Percentiles rank a stretch among this genome's conserved stretches.
Conservation (phyloP, 1,284 basidiomycete species). For the Kwoniella shivajii region DNA sequence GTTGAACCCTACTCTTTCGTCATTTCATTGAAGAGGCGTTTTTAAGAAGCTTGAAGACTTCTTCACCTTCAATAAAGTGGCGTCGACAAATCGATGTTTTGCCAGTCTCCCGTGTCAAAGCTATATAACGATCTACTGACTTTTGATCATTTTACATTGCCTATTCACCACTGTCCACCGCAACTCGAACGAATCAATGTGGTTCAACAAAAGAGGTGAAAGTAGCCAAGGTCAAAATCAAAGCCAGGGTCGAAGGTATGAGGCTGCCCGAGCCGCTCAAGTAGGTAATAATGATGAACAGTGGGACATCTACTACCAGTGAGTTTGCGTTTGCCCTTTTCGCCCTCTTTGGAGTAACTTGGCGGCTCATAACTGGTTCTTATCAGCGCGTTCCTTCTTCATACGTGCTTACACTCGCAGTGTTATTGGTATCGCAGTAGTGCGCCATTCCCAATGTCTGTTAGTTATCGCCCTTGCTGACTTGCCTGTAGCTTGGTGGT, state of each 20-base stretch:
- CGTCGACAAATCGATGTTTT: no score
- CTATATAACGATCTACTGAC: no score
- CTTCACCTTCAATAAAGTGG: no score
- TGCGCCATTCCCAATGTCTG: slow-evolving; percentile 11
- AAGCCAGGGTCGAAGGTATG: not conserved
- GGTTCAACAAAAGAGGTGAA: not conserved
- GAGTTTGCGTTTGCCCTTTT: not conserved
- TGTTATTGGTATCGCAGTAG: slow-evolving; percentile 32
- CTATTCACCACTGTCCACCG: no score
- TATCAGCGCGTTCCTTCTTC: slow-evolving; percentile 23
- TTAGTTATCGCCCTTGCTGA: not conserved
- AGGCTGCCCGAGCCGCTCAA: not conserved
- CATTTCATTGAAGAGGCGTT: no score
- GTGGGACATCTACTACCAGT: slow-evolving; percentile 29
- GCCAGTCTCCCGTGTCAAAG: no score
- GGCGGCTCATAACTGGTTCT: not conserved
- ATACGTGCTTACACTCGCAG: slow-evolving; percentile 28
- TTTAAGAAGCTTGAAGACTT: no score
- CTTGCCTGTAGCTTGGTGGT: slow-evolving; percentile 32
- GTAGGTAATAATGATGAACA: slow-evolving; percentile 16
- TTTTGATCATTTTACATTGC: no score
- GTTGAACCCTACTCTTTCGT: no score
- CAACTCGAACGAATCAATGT: no score
- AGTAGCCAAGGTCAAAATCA: not conserved
- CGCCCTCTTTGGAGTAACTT: not conserved